These are phyloP conservation scores for Xylariales sp. DNA, from an alignment of 2,329 filamentous ascomycete genomes.

Conservation along the genomic window DNA sequence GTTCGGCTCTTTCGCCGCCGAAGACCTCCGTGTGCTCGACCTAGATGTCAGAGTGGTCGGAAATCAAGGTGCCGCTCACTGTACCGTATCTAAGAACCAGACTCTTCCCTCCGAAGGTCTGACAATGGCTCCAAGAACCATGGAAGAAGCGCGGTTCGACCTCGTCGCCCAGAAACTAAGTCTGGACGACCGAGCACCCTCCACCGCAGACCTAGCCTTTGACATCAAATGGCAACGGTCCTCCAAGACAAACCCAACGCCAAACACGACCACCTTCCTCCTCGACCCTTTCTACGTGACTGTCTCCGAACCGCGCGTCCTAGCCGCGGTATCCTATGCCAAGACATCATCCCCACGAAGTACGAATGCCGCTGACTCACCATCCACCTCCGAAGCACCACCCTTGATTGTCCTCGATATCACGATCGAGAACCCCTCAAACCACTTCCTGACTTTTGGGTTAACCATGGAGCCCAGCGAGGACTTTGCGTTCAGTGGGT, in stretches of 20 bases:
- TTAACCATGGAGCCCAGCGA: constrained; percentile 89
- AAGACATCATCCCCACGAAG: constrained; percentile 23
- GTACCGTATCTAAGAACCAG: constrained; percentile 39
- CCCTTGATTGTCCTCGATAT: constrained; percentile 44
- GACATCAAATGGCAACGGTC: constrained; percentile 71
- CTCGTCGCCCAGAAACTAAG: constrained; percentile 70
- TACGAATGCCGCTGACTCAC: constrained; percentile 16
- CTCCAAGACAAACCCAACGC: constrained; percentile 13
- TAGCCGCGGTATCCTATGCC: constrained; percentile 52
- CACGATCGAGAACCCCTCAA: constrained; percentile 88
- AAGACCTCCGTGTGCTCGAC: constrained; percentile 60
- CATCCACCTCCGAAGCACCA: constrained; percentile 26
- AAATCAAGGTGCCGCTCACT: constrained; percentile 58
- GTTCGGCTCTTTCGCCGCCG: constrained; percentile 71
- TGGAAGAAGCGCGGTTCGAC: constrained; percentile 68
- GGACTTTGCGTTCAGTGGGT: constrained; percentile 86
- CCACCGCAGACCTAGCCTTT: constrained; percentile 70
- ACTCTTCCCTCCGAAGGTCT: constrained; percentile 36
- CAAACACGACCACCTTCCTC: constrained; percentile 64
- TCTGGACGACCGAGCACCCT: constrained; percentile 76
- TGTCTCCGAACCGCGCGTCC: constrained; percentile 79
- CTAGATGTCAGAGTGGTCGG: constrained; percentile 58
- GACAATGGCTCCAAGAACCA: constrained; percentile 58
- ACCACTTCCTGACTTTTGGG: constrained; percentile 91
- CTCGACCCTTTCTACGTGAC: constrained; percentile 79